phyloP scores from a whole-genome alignment of 768 basidiomycete genomes.

The Pholiota microspora region DNA sequence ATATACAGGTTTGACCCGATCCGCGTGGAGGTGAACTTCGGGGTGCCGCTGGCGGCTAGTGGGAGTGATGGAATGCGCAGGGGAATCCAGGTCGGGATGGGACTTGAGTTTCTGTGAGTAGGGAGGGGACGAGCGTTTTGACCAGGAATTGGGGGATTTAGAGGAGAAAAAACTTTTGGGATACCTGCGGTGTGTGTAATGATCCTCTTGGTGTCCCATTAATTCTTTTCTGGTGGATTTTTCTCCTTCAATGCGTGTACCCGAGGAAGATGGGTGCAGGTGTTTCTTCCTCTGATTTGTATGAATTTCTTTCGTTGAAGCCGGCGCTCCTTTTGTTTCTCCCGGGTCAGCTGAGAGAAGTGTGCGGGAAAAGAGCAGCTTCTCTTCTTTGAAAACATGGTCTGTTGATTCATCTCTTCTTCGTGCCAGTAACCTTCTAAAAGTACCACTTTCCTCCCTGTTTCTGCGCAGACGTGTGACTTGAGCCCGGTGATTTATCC shows the following conservation, averaged over 20 bases:
- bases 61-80: slow-evolving; percentile 63
- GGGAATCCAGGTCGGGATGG: slow-evolving; percentile 82
- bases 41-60: slow-evolving; percentile 73
- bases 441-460: no score
- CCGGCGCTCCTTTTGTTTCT: not conserved
- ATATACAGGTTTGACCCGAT: slow-evolving; percentile 82
- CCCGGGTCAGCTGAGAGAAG: not conserved
- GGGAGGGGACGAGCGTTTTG: no score
- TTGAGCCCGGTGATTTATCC: no score
- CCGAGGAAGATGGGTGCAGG: no score
- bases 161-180: not conserved
- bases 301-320: not conserved
- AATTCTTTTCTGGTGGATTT: not conserved
- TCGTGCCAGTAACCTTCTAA: no score
- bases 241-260: not conserved
- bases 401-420: no score
- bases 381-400: no score
- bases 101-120: slow-evolving; percentile 67
- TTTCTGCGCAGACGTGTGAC: no score
- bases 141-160: not conserved
- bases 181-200: not conserved
- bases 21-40: slow-evolving; percentile 86
- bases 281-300: not conserved
- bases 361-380: no score
- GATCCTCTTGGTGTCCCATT: not conserved